These are phyloP conservation scores for Trypethelium eluteriae DNA, from an alignment of 495 filamentous ascomycete species.

Conservation along the genomic window DNA sequence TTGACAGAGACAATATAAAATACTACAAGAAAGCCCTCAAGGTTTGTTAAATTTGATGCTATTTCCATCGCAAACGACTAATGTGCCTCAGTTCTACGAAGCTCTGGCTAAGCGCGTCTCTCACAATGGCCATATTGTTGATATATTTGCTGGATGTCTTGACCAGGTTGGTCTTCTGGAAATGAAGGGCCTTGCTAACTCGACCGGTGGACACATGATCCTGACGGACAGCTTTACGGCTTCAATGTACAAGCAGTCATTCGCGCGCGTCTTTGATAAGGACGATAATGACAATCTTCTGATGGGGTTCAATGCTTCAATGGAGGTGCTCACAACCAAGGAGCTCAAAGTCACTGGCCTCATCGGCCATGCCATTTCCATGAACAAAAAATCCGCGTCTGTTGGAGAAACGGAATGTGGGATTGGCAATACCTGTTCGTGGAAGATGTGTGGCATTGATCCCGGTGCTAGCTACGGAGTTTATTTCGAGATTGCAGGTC, in stretches of 20 bases:
- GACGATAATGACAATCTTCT: conserved; percentile 87
- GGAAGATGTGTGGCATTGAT: conserved; percentile 99
- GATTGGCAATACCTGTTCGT: conserved; percentile 97
- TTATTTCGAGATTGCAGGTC: conserved; percentile 96
- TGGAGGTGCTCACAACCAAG: conserved; percentile 96
- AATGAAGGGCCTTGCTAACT: conserved; percentile 97
- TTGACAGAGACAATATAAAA: conserved; percentile 97
- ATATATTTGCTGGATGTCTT: conserved; percentile 96
- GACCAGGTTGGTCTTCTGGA: conserved; percentile 97
- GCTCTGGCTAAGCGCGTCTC: conserved; percentile 90
- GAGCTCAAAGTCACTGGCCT: conserved; percentile 97
- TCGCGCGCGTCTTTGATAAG: conserved; percentile 94
- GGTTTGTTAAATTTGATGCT: conserved; percentile 44
- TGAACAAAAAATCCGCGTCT: conserved; percentile 96
- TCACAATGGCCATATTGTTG: conserved; percentile 94
- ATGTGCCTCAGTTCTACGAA: conserved; percentile 76
- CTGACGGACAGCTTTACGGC: conserved; percentile 98
- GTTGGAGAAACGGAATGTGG: conserved; percentile 98
- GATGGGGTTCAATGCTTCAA: conserved; percentile 97
- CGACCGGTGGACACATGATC: conserved; percentile 96
- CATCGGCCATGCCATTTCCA: conserved; percentile 90
- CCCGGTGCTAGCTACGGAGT: conserved; percentile 88
- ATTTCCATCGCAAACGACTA: conserved; percentile 22
- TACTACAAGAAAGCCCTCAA: conserved; percentile 99
- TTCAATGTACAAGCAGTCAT: conserved; percentile 99